A percentile compares a stretch with the other conserved stretches of the same genome.
These are phyloP conservation scores for Gautieria morchelliformis DNA, from an alignment of 768 basidiomycete genomes.

Conservation along the genomic window DNA sequence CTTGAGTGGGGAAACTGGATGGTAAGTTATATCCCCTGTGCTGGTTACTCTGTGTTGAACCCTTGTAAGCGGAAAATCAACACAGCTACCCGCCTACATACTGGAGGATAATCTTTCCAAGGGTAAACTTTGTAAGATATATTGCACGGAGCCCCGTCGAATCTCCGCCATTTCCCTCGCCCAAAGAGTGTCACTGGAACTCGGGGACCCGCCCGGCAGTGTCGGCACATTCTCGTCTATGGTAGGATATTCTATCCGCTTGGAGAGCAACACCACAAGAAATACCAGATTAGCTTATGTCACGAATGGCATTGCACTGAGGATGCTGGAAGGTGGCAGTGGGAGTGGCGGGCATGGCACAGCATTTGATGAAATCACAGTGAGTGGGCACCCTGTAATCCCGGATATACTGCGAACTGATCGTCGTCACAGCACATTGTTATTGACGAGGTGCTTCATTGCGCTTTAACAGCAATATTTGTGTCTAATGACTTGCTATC, in stretches of 20 bases:
- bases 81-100: constrained; percentile 90
- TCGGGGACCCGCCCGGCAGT: constrained; percentile 74
- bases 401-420: neutral
- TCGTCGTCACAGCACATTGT: constrained; percentile 64
- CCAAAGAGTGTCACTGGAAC: constrained; percentile 85
- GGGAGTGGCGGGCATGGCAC: constrained; percentile 61
- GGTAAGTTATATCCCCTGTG: constrained; percentile 27
- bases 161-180: constrained; percentile 96
- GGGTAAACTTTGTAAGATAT: constrained; percentile 82
- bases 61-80: constrained; percentile 80
- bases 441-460: constrained; percentile 74
- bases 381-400: constrained; percentile 24
- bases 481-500: neutral
- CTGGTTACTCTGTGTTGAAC: constrained; percentile 13
- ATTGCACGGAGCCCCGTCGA: constrained; percentile 89
- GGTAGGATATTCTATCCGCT: constrained; percentile 88
- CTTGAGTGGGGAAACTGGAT: constrained; percentile 75
- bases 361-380: constrained; percentile 92
- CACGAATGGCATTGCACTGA: constrained; percentile 89
- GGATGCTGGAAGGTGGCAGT: constrained; percentile 89
- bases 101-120: constrained; percentile 79
- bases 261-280: constrained; percentile 78
- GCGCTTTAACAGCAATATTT: neutral
- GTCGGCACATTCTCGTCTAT: constrained; percentile 72
- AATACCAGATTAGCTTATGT: constrained; percentile 77